Evolutionary conservation across 305 asterid species (phyloP).

Genomic region (Solanum chacoense): DNA sequence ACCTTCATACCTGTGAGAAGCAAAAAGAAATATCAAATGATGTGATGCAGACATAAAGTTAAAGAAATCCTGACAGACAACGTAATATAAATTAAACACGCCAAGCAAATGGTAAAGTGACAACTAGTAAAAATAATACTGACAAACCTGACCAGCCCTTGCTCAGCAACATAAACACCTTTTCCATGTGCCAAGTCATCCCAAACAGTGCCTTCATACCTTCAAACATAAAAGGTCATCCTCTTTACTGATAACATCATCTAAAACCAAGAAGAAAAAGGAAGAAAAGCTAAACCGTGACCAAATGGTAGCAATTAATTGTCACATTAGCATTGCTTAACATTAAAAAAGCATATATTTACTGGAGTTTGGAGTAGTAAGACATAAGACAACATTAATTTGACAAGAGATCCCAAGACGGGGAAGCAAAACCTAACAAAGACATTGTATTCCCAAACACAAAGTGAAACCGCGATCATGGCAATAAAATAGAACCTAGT

Average conservation of each 20-base stretch:
- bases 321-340: background rate
- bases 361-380: background rate
- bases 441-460: background rate
- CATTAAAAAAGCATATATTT: background rate
- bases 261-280: background rate
- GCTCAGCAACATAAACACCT: slow-evolving; percentile 78
- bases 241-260: background rate
- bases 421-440: background rate
- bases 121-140: background rate
- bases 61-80: background rate
- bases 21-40: background rate
- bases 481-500: background rate
- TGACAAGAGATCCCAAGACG: background rate
- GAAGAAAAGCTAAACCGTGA: background rate
- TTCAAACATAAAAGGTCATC: slow-evolving; percentile 16
- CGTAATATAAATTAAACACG: background rate
- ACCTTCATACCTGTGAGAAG: slow-evolving; percentile 69
- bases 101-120: background rate
- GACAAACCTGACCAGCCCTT: slow-evolving; percentile 84
- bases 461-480: background rate
- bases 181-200: slow-evolving; percentile 98
- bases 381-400: background rate
- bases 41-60: background rate
- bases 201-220: slow-evolving; percentile 99
- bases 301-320: background rate